A percentile compares a stretch with the other conserved stretches of the same genome.
These are phyloP conservation scores for Blastobotrys arbuscula DNA, from an alignment of 1,139 yeast genomes.

Conservation along the genomic window DNA sequence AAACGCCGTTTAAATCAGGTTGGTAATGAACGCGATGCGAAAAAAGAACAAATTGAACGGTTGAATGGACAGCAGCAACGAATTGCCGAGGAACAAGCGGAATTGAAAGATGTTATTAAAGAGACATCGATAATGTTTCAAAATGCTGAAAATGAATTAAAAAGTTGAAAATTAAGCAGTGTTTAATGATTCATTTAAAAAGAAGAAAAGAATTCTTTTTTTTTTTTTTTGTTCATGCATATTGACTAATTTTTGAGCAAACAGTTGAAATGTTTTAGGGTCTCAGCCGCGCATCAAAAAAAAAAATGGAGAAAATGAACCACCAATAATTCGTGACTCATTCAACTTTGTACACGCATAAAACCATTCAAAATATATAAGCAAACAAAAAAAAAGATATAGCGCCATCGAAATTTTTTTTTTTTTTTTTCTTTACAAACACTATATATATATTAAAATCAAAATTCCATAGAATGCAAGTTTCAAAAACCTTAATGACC, in stretches of 20 bases:
- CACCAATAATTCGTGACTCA: not conserved
- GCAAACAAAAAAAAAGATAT: too few relatives aligned
- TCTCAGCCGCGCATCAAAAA: not conserved
- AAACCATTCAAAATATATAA: too few relatives aligned
- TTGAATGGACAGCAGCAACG: slow-evolving; percentile 12
- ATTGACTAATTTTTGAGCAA: not conserved
- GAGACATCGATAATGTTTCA: slow-evolving; percentile 12
- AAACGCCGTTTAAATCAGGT: slow-evolving; percentile 4
- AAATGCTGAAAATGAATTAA: not conserved
- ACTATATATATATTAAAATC: not conserved
- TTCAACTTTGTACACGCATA: too few relatives aligned
- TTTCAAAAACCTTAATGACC: slow-evolving; percentile 11
- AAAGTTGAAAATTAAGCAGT: too few relatives aligned
- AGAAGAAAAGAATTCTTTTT: not conserved
- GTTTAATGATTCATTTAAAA: not conserved
- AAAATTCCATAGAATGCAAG: slow-evolving; percentile 2
- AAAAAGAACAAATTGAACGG: slow-evolving; percentile 8
- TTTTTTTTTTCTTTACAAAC: not conserved
- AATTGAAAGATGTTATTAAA: slow-evolving; percentile 15
- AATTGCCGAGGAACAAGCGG: slow-evolving; percentile 13
- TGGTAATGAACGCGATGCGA: slow-evolving; percentile 4
- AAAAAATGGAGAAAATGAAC: not conserved
- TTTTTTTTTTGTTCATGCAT: not conserved
- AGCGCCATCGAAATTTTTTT: not conserved
- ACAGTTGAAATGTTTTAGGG: too few relatives aligned